These are phyloP conservation scores for Apiotrichum gracile DNA, from an alignment of 1,284 basidiomycete genomes.

Conservation along the genomic window DNA sequence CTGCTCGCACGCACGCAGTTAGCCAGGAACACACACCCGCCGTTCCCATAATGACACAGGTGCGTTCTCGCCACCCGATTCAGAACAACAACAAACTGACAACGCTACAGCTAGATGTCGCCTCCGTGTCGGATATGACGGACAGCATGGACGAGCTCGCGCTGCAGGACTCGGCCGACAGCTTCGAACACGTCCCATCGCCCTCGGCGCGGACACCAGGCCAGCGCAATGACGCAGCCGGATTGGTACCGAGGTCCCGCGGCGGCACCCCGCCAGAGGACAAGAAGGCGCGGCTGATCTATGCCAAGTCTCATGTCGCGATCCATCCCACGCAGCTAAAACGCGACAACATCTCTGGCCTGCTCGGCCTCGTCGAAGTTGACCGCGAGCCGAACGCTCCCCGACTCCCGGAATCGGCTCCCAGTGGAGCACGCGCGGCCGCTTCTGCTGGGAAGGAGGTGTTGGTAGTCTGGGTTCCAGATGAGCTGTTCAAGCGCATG, in stretches of 20 bases:
- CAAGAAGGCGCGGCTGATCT: slow-evolving; percentile 55
- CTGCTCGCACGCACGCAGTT: neutral
- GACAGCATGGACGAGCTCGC: neutral
- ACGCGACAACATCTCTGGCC: slow-evolving; percentile 88
- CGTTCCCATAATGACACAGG: neutral
- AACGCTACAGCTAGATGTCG: neutral
- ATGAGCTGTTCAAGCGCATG: slow-evolving; percentile 39
- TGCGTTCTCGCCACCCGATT: neutral
- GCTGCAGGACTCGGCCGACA: slow-evolving; percentile 1
- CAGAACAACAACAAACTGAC: neutral
- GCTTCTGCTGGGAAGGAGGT: slow-evolving; percentile 21
- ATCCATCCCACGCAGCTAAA: slow-evolving; percentile 88
- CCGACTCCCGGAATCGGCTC: slow-evolving; percentile 1
- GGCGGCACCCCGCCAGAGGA: neutral
- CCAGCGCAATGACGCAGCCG: too few species aligned
- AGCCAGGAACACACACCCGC: neutral
- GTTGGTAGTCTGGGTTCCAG: slow-evolving; percentile 44
- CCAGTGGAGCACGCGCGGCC: neutral
- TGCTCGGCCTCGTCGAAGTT: slow-evolving; percentile 70
- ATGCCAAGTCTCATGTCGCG: slow-evolving; percentile 86
- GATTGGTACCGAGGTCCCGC: neutral
- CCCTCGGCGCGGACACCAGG: neutral
- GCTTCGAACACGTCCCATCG: slow-evolving; percentile 8
- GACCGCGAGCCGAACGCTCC: slow-evolving; percentile 36
- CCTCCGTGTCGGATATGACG: neutral